Evolutionary conservation across 257 asterid species (phyloP).

Genomic region (Primulina tabacum): DNA sequence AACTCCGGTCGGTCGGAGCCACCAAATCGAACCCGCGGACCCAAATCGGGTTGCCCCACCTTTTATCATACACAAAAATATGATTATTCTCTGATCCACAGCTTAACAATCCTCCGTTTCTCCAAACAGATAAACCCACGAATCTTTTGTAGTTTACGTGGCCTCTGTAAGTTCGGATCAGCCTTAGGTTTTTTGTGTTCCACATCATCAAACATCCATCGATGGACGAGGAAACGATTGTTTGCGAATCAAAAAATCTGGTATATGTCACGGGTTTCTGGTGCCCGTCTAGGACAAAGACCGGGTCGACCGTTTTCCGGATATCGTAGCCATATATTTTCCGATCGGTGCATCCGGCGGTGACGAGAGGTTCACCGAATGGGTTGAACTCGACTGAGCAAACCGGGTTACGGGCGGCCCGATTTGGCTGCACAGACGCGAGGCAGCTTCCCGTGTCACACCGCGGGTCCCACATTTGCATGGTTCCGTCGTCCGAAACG

Average conservation of each 20-base stretch:
- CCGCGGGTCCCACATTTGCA: conserved; percentile 91
- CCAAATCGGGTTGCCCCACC: conserved; percentile 91
- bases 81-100: conserved; percentile 82
- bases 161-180: conserved; percentile 56
- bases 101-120: conserved; percentile 63
- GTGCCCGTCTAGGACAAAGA: conserved; percentile 61
- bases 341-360: conserved; percentile 75
- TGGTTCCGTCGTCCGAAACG: conserved; percentile 91
- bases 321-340: conserved; percentile 60
- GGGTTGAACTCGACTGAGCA: conserved; percentile 84
- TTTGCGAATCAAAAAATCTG: conserved; percentile 42
- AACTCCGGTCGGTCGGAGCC: conserved; percentile 27
- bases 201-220: conserved; percentile 84
- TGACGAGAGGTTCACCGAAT: conserved; percentile 40
- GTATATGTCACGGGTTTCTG: conserved; percentile 62
- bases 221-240: conserved; percentile 56
- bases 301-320: conserved; percentile 49
- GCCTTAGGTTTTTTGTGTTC: conserved; percentile 36
- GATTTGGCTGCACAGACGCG: conserved; percentile 48
- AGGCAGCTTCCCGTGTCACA: conserved; percentile 40
- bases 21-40: conserved; percentile 39
- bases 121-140: conserved; percentile 83
- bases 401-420: conserved; percentile 46
- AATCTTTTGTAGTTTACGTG: conserved; percentile 69
- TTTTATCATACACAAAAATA: conserved; percentile 74